A percentile compares a stretch with the other conserved stretches of the same genome.
Evolutionary conservation across 164 flowering plant genomes (phyloP).

Genomic region (Aristolochia californica): DNA sequence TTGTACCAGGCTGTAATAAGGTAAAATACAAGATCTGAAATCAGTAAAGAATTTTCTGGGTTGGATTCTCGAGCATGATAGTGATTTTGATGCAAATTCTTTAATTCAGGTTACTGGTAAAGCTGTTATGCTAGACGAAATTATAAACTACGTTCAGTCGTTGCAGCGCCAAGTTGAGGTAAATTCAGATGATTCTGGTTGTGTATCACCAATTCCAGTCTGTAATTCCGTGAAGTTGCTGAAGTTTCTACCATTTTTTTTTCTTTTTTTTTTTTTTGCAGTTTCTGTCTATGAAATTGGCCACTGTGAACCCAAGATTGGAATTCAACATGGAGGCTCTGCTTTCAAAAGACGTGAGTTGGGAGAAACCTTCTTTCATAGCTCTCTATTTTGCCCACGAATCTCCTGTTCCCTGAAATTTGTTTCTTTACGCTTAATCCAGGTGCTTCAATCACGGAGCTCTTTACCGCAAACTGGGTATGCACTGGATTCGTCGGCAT

Average conservation of each 20-base stretch:
- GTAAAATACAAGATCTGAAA: slow-evolving; percentile 16
- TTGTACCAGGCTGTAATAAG: slow-evolving; percentile 96
- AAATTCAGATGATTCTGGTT: slow-evolving; percentile 4
- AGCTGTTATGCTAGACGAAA: slow-evolving; percentile 94
- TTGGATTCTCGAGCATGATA: no score
- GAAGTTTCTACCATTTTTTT: not conserved
- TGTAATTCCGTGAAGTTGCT: not conserved
- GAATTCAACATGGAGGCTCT: slow-evolving; percentile 49
- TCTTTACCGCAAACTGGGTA: slow-evolving; percentile 27
- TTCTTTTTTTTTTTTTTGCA: slow-evolving; percentile 13
- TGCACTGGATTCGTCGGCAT: slow-evolving; percentile 33
- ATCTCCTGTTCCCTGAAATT: slow-evolving; percentile 2
- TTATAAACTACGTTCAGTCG: slow-evolving; percentile 91
- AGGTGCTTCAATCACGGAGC: slow-evolving; percentile 52
- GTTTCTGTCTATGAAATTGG: slow-evolving; percentile 80
- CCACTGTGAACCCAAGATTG: slow-evolving; percentile 59
- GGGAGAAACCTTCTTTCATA: not conserved
- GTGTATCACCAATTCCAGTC: not conserved
- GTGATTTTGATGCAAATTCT: slow-evolving; percentile 1
- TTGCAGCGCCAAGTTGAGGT: slow-evolving; percentile 97
- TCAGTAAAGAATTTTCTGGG: not conserved
- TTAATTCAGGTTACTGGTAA: slow-evolving; percentile 74
- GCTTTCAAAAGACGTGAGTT: slow-evolving; percentile 55
- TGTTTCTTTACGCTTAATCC: slow-evolving; percentile 4
- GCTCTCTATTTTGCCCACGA: not conserved